A percentile compares a stretch with the other conserved stretches of the same genome.
phyloP scores from a whole-genome alignment of 2,329 filamentous ascomycete species.

The Aspergillus piperis region DNA sequence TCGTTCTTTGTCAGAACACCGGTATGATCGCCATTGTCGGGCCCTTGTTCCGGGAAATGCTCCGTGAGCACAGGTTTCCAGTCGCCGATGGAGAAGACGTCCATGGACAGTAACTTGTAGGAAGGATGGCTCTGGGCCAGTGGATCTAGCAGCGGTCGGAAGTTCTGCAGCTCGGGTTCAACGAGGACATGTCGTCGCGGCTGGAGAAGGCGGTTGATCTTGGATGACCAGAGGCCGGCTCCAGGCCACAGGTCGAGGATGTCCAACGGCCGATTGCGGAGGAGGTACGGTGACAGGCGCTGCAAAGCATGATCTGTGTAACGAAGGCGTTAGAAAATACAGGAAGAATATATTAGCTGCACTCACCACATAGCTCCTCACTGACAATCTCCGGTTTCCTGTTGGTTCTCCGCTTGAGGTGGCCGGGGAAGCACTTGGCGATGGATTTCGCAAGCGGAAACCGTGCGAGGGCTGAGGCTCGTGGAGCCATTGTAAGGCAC shows the following conservation, averaged over 20 bases:
- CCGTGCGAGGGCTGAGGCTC: conserved; percentile 19
- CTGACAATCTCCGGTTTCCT: conserved; percentile 30
- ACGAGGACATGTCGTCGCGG: conserved; percentile 82
- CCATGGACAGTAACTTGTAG: conserved; percentile 54
- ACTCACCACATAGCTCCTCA: conserved; percentile 39
- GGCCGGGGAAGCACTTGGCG: conserved; percentile 6
- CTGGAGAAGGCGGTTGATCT: conserved; percentile 71
- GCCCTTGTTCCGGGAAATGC: conserved; percentile 57
- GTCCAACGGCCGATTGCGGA: conserved; percentile 74
- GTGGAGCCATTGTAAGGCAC: conserved; percentile 18
- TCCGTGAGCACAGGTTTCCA: conserved; percentile 44
- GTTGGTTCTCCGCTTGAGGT: conserved; percentile 11
- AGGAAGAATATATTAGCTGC: neutral
- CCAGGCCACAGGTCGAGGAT: conserved; percentile 87
- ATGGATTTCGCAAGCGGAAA: conserved; percentile 28
- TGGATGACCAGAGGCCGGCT: conserved; percentile 73
- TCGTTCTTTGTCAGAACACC: conserved; percentile 62
- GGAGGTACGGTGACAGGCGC: conserved; percentile 69
- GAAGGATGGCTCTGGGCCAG: conserved; percentile 54
- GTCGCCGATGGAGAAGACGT: conserved; percentile 61
- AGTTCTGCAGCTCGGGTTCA: conserved; percentile 66
- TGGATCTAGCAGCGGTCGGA: conserved; percentile 61
- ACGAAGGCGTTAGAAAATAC: conserved; percentile 2
- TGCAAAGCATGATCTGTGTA: conserved; percentile 64
- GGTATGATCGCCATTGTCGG: conserved; percentile 40